Evolutionary conservation across 768 basidiomycete genomes (phyloP).

Genomic region (Lyophyllum semitale): DNA sequence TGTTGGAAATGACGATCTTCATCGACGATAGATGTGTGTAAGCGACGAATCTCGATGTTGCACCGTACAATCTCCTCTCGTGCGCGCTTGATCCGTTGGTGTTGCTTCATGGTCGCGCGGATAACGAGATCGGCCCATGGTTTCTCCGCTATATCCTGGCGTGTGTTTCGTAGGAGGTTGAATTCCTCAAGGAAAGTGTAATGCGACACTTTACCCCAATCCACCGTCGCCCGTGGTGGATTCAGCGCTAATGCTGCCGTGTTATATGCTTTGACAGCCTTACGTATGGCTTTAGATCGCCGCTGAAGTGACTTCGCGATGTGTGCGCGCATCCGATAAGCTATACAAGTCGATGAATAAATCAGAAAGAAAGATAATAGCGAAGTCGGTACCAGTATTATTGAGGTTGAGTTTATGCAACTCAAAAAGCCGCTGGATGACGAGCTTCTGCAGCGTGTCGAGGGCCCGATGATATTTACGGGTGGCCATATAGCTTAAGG

Average conservation of each 20-base stretch:
- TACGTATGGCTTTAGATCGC: background rate
- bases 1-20: background rate
- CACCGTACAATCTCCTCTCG: slow-evolving; percentile 18
- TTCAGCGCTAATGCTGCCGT: background rate
- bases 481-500: background rate
- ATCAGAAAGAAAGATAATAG: background rate
- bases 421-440: background rate
- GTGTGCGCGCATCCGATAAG: background rate
- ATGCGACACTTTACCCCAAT: background rate
- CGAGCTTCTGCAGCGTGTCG: background rate
- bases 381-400: background rate
- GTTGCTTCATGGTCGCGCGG: slow-evolving; percentile 2
- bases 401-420: background rate
- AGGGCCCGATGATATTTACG: background rate
- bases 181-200: slow-evolving; percentile 2
- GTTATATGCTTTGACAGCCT: slow-evolving; percentile 1
- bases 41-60: slow-evolving; percentile 15
- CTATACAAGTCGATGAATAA: background rate
- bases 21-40: background rate
- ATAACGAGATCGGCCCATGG: slow-evolving; percentile 1
- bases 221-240: background rate
- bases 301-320: too few relatives aligned
- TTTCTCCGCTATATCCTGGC: background rate
- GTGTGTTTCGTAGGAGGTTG: slow-evolving; percentile 1
- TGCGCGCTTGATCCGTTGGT: slow-evolving; percentile 16